Evolutionary conservation across 129 eudicot species (phyloP), one percentile per base, ranked within the genome.

Genomic region (Centrapalus pauciflorus): DNA sequence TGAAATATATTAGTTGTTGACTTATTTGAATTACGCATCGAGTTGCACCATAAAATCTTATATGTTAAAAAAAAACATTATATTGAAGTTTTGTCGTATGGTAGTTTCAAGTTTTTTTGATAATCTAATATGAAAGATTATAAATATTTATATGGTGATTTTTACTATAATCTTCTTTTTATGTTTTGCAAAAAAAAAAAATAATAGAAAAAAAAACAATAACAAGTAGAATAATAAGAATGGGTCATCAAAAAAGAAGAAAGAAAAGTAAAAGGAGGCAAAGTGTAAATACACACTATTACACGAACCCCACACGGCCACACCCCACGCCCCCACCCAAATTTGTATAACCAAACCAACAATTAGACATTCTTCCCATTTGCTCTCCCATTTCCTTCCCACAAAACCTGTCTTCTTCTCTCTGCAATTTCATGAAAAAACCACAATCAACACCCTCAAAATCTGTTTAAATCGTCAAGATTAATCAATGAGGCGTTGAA

Each of bases 351-450:
- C 0, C 41, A 49, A 33, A 45, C 7, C 23, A 33, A 24, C n/a
- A 32, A 30, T 32, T 60, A 29, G n/a, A 23, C 71, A 63, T 62
- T 64, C 71, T 72, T 51, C 45, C 64, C 64, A 35, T 55, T 26
- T 69, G 8, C 66, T 59, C 41, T 61, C 50, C 28, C 50, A 11
- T 12, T 12, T 19, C 48, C 57, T 37, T n/a, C 59, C 46, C 76
- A 30, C 35, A 20, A 16, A 32, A 10, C 16, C 63, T 34, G 7
- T 64, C 38, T 35, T 7, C 21, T 33, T 25, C 32, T 21, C 24
- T 33, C 19, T 58, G 43, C 30, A 30, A 30, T n/a, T 57, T 29
- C 49, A 60, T 41, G 23, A 41, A 57, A 28, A 5, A 27, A 16
- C 12, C 46, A 10, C 4, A 40, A 13, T 4, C 0, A 6, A 9